Evolutionary conservation across 306 rosid genomes (phyloP), one percentile per base, ranked within the genome.

Genomic region (Citrullus mucosospermus): DNA sequence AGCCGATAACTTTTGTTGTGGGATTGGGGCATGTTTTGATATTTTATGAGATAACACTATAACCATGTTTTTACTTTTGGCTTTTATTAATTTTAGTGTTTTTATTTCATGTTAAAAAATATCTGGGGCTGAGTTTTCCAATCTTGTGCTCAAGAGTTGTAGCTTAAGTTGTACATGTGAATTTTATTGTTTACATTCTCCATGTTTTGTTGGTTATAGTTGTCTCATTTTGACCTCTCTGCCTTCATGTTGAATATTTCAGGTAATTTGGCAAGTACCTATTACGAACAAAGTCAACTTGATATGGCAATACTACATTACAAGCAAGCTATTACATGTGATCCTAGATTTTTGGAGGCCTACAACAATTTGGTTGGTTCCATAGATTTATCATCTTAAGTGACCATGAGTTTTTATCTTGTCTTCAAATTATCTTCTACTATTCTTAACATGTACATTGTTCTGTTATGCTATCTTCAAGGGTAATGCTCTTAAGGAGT

Each of bases 401-500:
- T 30, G 17, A 16, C 12, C 38, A 28, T 15, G 66, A 30, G 38
- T 62, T 44, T 80, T 62, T 59, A 78, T 41, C 18, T 68, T 55
- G 53, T 72, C 39, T 74, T 54, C 36, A 20, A 41, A 2, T 78
- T 11, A 81, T 60, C 28, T 20, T 41, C 10, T 50, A 41, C 69
- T 59, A 51, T 75, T 54, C 51, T 46, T 13, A 30, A 36, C 25
- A 34, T 9, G 3, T 73, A 50, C 41, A 16, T 74, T 17, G 18
- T 34, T 53, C 54, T 30, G 60, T 25, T 53, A 14, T 9, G 2
- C 56, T 13, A 71, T 12, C 8, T 46, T 71, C 25, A 32, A 96
- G 99, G 99, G 99, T 56, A 96, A 96, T 88, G 99, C 97, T 67
- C 88, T 96, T 13, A 96, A 93, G 85, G 99, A 96, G 80, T 75